Conservation (phyloP, 306 rosid species). For the Prunus fruticosa region DNA sequence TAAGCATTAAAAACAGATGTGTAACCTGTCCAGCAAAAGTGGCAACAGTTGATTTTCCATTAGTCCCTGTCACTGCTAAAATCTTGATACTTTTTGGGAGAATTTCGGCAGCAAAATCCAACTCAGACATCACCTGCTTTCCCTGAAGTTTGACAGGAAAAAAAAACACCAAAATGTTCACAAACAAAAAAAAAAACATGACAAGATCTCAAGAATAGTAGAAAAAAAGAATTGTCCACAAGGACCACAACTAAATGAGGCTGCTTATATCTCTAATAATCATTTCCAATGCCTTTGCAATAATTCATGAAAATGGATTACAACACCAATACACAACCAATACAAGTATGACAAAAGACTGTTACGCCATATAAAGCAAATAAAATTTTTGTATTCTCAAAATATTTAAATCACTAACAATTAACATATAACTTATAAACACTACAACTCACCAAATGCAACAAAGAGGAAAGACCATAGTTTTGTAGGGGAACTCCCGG, state of each 20-base stretch:
- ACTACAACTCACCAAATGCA: conserved; percentile 15
- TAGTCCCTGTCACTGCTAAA: conserved; percentile 39
- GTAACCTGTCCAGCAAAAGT: conserved; percentile 38
- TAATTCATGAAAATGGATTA: not conserved
- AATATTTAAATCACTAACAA: not conserved
- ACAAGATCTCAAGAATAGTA: not conserved
- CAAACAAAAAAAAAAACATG: not conserved
- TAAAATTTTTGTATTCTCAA: not conserved
- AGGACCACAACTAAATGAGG: not conserved
- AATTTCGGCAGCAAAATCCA: conserved; percentile 36
- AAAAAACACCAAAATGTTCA: not conserved
- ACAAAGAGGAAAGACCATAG: conserved; percentile 19
- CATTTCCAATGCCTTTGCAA: not conserved
- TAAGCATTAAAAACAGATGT: not conserved
- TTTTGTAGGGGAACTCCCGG: conserved; percentile 27
- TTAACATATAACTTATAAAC: not conserved
- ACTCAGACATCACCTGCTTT: conserved; percentile 31
- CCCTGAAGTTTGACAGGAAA: conserved; percentile 15
- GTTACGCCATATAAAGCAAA: not conserved
- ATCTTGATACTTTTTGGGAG: conserved; percentile 29
- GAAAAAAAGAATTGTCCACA: not conserved
- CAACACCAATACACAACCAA: not conserved
- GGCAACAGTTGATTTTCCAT: conserved; percentile 37
- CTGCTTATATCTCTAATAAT: not conserved
- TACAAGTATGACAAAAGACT: not conserved